These are phyloP conservation scores for Naganishia randhawae DNA, from an alignment of 768 basidiomycete genomes.

Conservation along the genomic window DNA sequence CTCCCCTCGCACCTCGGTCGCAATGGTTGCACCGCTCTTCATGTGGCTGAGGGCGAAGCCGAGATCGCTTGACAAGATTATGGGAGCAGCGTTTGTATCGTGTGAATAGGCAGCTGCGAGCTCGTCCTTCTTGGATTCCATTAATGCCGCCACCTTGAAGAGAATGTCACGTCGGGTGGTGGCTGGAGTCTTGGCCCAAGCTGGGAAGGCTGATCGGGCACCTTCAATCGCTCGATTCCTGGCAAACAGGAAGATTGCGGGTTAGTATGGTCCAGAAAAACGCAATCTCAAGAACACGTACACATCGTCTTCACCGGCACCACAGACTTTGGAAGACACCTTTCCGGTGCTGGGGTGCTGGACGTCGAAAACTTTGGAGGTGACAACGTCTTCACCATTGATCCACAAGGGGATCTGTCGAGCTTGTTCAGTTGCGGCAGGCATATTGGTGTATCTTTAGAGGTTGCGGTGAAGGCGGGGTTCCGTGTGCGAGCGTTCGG, in stretches of 20 bases:
- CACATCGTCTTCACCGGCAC: constrained; percentile 21
- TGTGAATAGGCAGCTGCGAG: constrained; percentile 19
- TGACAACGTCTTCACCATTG: constrained; percentile 21
- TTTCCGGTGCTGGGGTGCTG: constrained; percentile 20
- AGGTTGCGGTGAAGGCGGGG: background rate
- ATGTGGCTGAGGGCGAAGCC: constrained; percentile 10
- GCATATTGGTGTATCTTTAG: constrained; percentile 3
- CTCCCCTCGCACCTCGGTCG: constrained; percentile 29
- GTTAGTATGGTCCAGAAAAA: background rate
- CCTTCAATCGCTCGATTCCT: constrained; percentile 19
- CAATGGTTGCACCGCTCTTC: constrained; percentile 24
- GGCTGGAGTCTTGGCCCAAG: constrained; percentile 21
- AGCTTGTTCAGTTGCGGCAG: constrained; percentile 5
- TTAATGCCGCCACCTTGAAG: constrained; percentile 20
- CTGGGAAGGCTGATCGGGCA: constrained; percentile 15
- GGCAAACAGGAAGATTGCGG: background rate
- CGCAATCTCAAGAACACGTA: background rate
- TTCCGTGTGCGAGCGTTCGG: background rate
- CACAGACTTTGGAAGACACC: constrained; percentile 2
- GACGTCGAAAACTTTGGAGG: constrained; percentile 13
- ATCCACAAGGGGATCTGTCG: constrained; percentile 25
- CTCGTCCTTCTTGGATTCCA: constrained; percentile 19
- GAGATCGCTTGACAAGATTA: constrained; percentile 12
- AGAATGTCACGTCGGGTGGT: constrained; percentile 26
- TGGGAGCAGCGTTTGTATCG: constrained; percentile 15